A percentile compares a stretch with the other conserved stretches of the same genome.
Conservation (phyloP, 371 early-diverging fungal species). For the Mucor ambiguus region DNA sequence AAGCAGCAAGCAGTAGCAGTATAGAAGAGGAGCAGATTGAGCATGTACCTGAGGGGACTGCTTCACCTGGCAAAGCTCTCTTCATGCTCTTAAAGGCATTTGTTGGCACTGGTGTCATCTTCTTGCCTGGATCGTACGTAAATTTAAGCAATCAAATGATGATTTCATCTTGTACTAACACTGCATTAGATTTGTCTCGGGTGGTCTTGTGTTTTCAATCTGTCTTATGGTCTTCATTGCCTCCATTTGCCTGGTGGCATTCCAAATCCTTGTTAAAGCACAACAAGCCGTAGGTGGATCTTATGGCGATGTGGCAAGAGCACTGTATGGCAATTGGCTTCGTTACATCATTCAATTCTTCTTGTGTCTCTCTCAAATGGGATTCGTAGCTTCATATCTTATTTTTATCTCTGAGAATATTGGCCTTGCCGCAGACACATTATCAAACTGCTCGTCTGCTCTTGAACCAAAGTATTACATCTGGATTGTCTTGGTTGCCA, state of each 20-base stretch:
- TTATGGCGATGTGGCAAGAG: constrained; percentile 79
- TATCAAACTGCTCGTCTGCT: constrained; percentile 59
- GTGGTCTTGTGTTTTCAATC: constrained; percentile 44
- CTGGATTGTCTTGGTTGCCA: constrained; percentile 65
- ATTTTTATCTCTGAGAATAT: constrained; percentile 86
- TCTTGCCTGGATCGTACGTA: constrained; percentile 67
- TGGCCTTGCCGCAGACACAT: constrained; percentile 62
- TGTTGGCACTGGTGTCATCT: constrained; percentile 72
- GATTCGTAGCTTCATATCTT: constrained; percentile 82
- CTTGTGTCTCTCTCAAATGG: constrained; percentile 78
- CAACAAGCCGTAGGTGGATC: constrained; percentile 62
- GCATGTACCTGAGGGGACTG: constrained; percentile 45
- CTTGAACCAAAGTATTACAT: constrained; percentile 64
- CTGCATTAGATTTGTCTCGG: constrained; percentile 45
- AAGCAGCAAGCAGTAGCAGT: background rate
- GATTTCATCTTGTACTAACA: background rate
- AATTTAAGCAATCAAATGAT: background rate
- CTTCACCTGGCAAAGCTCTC: constrained; percentile 65
- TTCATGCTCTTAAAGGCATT: constrained; percentile 78
- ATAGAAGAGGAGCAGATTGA: constrained; percentile 26
- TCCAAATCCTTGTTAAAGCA: constrained; percentile 33
- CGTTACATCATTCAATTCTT: constrained; percentile 65
- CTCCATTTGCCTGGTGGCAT: constrained; percentile 32
- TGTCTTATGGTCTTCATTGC: constrained; percentile 39
- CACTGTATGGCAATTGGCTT: constrained; percentile 70